Conservation (phyloP, 306 rosid genomes). For the Rosa lucieae region DNA sequence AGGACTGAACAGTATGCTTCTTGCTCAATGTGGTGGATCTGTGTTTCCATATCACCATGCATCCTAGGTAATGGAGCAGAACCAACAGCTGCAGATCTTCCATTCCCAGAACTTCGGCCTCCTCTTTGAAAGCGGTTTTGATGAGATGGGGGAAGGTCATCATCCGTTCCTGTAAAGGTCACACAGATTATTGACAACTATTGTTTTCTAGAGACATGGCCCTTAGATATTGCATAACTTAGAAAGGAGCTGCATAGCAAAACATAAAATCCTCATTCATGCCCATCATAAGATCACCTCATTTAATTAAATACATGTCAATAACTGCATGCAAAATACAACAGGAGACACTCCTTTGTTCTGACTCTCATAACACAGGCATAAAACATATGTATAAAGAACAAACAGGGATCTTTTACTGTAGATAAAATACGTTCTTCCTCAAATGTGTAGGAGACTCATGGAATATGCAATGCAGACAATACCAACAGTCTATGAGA, state of each 20-base stretch:
- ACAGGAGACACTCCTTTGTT: background rate
- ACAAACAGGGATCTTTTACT: background rate
- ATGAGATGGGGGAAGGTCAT: constrained; percentile 51
- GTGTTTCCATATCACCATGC: constrained; percentile 52
- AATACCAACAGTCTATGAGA: background rate
- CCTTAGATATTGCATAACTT: background rate
- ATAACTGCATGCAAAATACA: background rate
- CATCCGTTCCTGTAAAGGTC: constrained; percentile 49
- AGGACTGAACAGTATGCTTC: constrained; percentile 54
- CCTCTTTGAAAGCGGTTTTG: constrained; percentile 48
- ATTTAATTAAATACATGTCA: background rate
- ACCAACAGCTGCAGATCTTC: constrained; percentile 39
- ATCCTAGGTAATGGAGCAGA: constrained; percentile 41
- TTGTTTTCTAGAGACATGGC: background rate
- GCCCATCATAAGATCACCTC: background rate
- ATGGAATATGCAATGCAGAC: background rate
- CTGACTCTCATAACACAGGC: background rate
- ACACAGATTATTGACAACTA: background rate
- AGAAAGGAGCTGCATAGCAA: background rate
- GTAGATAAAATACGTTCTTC: background rate
- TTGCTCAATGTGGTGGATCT: constrained; percentile 51
- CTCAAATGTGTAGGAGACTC: background rate
- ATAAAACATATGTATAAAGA: background rate
- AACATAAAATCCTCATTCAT: background rate
- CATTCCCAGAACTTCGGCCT: constrained; percentile 43